Percentiles rank a stretch among this genome's conserved stretches.
phyloP scores from a whole-genome alignment of 352 stramenopile genomes.

The Sclerospora graminicola region DNA sequence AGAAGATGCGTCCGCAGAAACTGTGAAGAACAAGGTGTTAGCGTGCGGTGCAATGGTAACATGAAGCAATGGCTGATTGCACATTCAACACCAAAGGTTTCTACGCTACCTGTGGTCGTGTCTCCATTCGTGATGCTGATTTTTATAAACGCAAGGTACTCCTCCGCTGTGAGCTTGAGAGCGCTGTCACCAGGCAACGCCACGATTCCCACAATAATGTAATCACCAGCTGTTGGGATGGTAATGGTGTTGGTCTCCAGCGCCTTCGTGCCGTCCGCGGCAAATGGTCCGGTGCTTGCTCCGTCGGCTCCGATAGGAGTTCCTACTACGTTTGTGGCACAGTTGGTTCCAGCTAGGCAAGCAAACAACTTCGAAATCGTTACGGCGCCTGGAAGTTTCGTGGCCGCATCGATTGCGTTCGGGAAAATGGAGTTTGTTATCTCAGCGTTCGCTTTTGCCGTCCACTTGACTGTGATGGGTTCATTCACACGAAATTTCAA shows the following conservation, averaged over 20 bases:
- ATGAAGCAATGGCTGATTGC: conserved; percentile 2
- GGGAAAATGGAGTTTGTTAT: conserved; percentile 52
- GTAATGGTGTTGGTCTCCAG: conserved; percentile 41
- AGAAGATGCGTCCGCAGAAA: conserved; percentile 9
- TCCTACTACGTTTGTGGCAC: conserved; percentile 32
- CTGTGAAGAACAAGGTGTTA: conserved; percentile 7
- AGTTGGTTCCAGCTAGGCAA: conserved; percentile 60
- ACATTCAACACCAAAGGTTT: conserved; percentile 1
- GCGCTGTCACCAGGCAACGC: conserved; percentile 40
- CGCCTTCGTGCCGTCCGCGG: conserved; percentile 28
- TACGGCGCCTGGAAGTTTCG: conserved; percentile 25
- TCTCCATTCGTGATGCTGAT: conserved; percentile 38
- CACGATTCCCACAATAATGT: conserved; percentile 54
- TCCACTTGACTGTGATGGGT: conserved; percentile 45
- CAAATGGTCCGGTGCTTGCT: conserved; percentile 30
- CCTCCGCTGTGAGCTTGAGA: conserved; percentile 35
- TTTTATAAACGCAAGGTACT: conserved; percentile 63
- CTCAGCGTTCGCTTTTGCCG: conserved; percentile 19
- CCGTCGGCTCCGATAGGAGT: conserved; percentile 24
- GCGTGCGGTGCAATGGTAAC: conserved; percentile 12
- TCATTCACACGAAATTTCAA: conserved; percentile 42
- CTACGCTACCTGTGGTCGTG: conserved; percentile 19
- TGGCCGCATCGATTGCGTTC: conserved; percentile 38
- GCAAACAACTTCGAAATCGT: conserved; percentile 35
- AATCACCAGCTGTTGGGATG: conserved; percentile 40